phyloP scores from a whole-genome alignment of 163 green algal genomes.

The Coccomyxa subellipsoidea region DNA sequence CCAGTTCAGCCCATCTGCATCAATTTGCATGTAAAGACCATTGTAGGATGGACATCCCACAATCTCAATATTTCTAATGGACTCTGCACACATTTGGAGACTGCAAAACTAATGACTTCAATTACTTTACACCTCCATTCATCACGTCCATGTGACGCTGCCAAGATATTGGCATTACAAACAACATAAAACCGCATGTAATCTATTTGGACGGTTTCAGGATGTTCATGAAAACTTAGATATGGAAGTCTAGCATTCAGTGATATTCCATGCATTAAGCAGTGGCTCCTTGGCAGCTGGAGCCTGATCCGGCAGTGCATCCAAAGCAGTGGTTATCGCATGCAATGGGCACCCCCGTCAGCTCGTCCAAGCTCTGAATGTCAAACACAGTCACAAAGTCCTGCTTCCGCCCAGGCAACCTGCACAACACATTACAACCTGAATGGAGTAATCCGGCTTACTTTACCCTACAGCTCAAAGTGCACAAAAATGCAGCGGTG shows the following conservation, averaged over 20 bases:
- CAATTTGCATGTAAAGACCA: no score
- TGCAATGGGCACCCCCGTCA: slow-evolving; percentile 58
- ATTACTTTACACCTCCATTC: no score
- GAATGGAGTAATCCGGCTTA: no score
- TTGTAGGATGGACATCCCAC: no score
- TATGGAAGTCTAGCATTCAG: neutral
- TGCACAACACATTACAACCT: slow-evolving; percentile 7
- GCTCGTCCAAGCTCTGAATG: slow-evolving; percentile 50
- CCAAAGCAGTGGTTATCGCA: slow-evolving; percentile 93
- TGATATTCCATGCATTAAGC: neutral
- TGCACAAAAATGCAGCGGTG: no score
- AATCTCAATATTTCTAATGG: no score
- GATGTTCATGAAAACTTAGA: neutral
- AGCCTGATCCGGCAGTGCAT: slow-evolving; percentile 83
- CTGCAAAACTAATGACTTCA: no score
- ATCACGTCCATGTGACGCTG: no score
- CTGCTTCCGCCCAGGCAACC: neutral
- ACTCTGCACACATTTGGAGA: no score
- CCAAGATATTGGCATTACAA: neutral
- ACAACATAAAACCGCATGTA: no score
- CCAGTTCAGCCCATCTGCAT: no score
- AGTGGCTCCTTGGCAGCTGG: slow-evolving; percentile 56
- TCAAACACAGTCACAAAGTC: slow-evolving; percentile 74
- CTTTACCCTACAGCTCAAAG: no score
- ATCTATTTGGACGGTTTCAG: neutral